Evolutionary conservation across 768 basidiomycete genomes (phyloP), one percentile per base, ranked within the genome.

Genomic region (Pleurotus ostreatus): DNA sequence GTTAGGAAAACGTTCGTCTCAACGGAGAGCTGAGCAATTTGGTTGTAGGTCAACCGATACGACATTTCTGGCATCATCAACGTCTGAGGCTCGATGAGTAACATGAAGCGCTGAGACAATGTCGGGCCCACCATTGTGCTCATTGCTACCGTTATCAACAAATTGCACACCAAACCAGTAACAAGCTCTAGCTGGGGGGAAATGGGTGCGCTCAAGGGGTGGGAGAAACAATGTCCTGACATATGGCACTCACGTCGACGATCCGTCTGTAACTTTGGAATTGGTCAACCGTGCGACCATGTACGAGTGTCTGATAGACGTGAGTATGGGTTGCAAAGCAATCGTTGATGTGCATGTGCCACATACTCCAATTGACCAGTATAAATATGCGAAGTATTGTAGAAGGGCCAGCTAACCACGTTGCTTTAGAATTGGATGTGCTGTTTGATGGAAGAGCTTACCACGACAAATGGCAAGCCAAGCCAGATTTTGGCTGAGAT

Each of bases 111-210:
- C 6, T 11, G 26, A 49, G 23, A 22, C 51, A 49, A 5, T 3
- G 43, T 9, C 11, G 12, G 5, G 47, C 55, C 25, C 46, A 62
- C 61, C 11, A 25, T 56, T 20, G n/a, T 43, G 40, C 54, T 43
- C 26, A 49, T 25, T 68, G 73, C 55, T 61, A 57, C 70, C 68
- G 72, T 68, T 58, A 55, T 63, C 22, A 60, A 46, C 2, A 61
- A 15, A 57, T 63, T 59, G 46, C 59, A 61, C 3, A 46, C 39
- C 3, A 59, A 56, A 16, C 39, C 57, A 5, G 55, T 57, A 20
- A 11, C 47, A 34, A 63, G 56, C 58, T 61, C 59, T 48, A 58
- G 25, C 71, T 16, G 13, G 15, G 15, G 1, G 11, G n/a, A 26
- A 11, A 13, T 37, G 38, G 40, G 38, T 23, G 15, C n/a, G 3